Conservation (phyloP, 1,284 basidiomycete species). For the Cryptococcus sp. region DNA sequence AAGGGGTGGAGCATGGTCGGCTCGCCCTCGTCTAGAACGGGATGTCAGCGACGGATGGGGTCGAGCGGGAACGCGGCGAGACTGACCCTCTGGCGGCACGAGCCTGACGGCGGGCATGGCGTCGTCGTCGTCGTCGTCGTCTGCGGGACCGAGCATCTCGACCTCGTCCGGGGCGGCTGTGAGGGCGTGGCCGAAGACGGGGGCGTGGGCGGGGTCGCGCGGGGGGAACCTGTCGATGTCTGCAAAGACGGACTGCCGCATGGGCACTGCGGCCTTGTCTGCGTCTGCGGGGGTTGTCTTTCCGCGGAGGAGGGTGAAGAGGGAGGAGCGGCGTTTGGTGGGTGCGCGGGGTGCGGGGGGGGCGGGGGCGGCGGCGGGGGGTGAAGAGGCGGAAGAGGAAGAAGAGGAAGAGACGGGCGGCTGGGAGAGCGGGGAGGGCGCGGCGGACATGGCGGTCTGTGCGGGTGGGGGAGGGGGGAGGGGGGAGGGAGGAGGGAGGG, state of each 20-base stretch:
- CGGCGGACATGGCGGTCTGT: not conserved
- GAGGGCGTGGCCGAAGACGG: not conserved
- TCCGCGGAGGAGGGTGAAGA: not conserved
- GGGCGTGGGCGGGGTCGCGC: not conserved
- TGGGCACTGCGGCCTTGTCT: constrained; percentile 11
- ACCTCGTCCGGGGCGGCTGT: constrained; percentile 15
- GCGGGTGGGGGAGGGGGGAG: too few relatives aligned
- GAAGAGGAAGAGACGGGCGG: not conserved
- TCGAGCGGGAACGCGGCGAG: too few relatives aligned
- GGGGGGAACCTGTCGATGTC: constrained; percentile 1
- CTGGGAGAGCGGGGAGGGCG: not conserved
- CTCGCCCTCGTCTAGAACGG: constrained; percentile 24
- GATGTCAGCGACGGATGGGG: not conserved
- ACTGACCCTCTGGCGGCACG: constrained; percentile 30
- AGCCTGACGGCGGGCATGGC: constrained; percentile 24
- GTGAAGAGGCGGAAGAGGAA: not conserved
- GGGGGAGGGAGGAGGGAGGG: too few relatives aligned
- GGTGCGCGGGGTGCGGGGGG: not conserved
- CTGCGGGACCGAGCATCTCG: constrained; percentile 11
- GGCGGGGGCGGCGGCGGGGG: not conserved
- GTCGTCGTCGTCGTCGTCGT: constrained; percentile 15
- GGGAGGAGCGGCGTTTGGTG: not conserved
- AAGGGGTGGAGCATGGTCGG: constrained; percentile 29
- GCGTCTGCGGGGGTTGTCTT: not conserved
- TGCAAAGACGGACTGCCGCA: constrained; percentile 8